A percentile compares a stretch with the other conserved stretches of the same genome.
phyloP scores from a whole-genome alignment of 73 alveolate species.

The Stentor coeruleus region DNA sequence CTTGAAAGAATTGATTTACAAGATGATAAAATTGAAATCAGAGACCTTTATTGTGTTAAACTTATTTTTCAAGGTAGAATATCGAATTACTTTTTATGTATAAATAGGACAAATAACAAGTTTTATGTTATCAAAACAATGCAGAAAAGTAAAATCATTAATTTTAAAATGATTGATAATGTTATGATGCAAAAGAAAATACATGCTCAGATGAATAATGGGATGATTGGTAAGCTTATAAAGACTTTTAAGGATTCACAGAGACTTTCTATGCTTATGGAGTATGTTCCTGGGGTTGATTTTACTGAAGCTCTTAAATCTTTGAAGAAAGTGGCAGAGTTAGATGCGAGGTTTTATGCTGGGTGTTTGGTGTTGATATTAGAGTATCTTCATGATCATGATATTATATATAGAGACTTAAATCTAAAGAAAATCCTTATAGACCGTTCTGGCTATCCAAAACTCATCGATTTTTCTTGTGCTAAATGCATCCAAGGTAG shows the following conservation, averaged over 20 bases:
- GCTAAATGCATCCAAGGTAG: slow-evolving; percentile 22
- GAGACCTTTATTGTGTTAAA: neutral
- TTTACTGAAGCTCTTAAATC: neutral
- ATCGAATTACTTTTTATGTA: neutral
- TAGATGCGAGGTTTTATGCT: slow-evolving; percentile 8
- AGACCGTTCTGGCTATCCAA: slow-evolving; percentile 8
- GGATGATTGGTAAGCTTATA: neutral
- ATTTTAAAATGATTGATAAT: neutral
- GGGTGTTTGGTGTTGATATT: neutral
- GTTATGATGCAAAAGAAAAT: neutral
- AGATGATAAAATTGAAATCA: neutral
- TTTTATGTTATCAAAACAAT: neutral
- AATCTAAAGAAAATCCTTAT: neutral
- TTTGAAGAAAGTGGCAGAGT: neutral
- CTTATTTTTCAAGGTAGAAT: neutral
- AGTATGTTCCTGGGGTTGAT: slow-evolving; percentile 18
- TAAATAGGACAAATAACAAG: neutral
- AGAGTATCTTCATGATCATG: slow-evolving; percentile 11
- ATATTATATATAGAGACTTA: neutral
- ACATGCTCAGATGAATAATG: neutral
- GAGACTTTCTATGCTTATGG: neutral
- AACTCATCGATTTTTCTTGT: neutral
- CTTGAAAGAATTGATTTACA: neutral
- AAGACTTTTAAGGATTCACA: slow-evolving; percentile 24
- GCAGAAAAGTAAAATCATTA: neutral